These are phyloP conservation scores for Lindgomyces ingoldianus DNA, from an alignment of 495 filamentous ascomycete genomes.

Conservation along the genomic window DNA sequence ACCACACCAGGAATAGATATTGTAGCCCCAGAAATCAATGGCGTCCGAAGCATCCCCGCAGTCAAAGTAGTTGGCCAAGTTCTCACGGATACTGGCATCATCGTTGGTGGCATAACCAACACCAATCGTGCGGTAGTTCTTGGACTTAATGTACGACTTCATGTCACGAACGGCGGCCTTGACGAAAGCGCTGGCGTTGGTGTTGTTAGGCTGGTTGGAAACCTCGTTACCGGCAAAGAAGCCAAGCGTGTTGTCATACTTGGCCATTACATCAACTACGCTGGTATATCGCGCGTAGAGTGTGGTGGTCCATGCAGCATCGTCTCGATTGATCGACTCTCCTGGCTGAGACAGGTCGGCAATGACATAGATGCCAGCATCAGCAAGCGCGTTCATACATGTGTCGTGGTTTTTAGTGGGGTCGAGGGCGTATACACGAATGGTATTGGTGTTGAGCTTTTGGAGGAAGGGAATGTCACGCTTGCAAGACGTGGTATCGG, in stretches of 20 bases:
- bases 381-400: constrained; percentile 81
- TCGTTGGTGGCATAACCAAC: constrained; percentile 97
- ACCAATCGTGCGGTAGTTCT: constrained; percentile 76
- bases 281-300: constrained; percentile 77
- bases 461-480: constrained; percentile 82
- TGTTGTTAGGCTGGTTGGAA: constrained; percentile 80
- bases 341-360: constrained; percentile 80
- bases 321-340: constrained; percentile 78
- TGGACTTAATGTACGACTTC: constrained; percentile 84
- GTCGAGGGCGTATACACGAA: constrained; percentile 92
- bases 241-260: constrained; percentile 85
- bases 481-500: constrained; percentile 65
- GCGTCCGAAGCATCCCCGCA: constrained; percentile 65
- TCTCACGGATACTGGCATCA: constrained; percentile 71
- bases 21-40: constrained; percentile 98
- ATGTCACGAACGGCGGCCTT: constrained; percentile 95
- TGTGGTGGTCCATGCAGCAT: constrained; percentile 71
- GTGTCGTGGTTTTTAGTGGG: constrained; percentile 71
- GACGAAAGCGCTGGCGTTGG: constrained; percentile 82
- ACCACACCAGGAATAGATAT: constrained; percentile 98
- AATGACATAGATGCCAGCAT: constrained; percentile 92
- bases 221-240: constrained; percentile 99
- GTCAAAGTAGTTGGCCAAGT: constrained; percentile 90
- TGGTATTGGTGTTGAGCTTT: constrained; percentile 79
- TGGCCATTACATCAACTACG: constrained; percentile 76